These are phyloP conservation scores for Trichoderma semiorbis DNA, from an alignment of 2,329 filamentous ascomycete genomes.

Conservation along the genomic window DNA sequence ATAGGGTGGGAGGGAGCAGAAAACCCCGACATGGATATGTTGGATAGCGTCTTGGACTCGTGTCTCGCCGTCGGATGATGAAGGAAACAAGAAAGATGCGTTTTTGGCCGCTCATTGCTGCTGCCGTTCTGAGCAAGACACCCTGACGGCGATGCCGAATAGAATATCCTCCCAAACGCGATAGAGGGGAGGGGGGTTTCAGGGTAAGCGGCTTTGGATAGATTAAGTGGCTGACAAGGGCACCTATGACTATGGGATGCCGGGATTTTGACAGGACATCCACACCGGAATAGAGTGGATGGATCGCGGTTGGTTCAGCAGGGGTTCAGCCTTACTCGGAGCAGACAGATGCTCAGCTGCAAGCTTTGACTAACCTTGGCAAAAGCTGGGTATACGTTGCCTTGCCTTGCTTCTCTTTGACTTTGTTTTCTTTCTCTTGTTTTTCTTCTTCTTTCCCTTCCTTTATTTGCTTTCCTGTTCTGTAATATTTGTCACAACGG, in stretches of 20 bases:
- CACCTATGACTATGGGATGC: not conserved
- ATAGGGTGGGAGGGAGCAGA: conserved; percentile 62
- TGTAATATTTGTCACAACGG: conserved; percentile 1
- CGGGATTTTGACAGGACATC: conserved; percentile 5
- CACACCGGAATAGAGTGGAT: conserved; percentile 12
- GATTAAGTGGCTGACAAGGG: conserved; percentile 14
- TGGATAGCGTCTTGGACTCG: conserved; percentile 57
- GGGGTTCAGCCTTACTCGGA: not conserved
- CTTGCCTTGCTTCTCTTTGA: not conserved
- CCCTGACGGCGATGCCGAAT: conserved; percentile 4
- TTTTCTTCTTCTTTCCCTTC: not conserved
- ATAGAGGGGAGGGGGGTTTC: not conserved
- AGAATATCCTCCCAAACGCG: not conserved
- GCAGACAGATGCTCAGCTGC: not conserved
- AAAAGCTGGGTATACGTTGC: not conserved
- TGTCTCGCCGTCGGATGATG: conserved; percentile 47
- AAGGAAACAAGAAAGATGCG: not conserved
- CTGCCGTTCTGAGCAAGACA: not conserved
- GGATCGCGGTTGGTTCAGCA: not conserved
- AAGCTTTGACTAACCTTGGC: not conserved
- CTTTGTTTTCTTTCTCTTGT: not conserved
- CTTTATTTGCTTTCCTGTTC: not conserved
- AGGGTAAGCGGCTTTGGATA: conserved; percentile 14
- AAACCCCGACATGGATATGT: conserved; percentile 45
- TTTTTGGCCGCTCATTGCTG: not conserved